Evolutionary conservation across 768 basidiomycete species (phyloP).

Genomic region (Lentinula lateritia): DNA sequence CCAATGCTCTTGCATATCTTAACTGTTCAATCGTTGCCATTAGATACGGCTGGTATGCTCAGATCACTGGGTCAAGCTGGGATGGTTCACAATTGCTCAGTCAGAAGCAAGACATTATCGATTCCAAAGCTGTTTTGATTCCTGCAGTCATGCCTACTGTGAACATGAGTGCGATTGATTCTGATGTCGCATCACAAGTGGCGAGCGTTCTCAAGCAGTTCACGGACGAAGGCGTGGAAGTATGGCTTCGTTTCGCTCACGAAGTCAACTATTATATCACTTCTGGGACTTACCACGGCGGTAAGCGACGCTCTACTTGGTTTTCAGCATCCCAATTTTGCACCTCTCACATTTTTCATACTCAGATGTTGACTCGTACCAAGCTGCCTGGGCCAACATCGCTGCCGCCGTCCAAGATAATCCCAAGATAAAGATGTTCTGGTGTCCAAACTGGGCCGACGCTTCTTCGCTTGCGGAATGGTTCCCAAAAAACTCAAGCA

Average conservation of each 20-base stretch:
- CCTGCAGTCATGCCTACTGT: background rate
- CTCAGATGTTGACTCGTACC: background rate
- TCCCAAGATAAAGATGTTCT: background rate
- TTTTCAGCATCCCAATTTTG: background rate
- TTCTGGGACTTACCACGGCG: background rate
- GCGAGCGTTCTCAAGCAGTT: background rate
- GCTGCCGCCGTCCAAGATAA: background rate
- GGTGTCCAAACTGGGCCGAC: background rate
- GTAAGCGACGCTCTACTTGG: background rate
- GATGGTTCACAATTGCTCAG: background rate
- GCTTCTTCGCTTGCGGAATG: background rate
- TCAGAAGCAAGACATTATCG: background rate
- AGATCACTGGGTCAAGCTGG: background rate
- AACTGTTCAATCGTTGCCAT: background rate
- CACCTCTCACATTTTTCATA: background rate
- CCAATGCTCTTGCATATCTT: background rate
- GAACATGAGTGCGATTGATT: background rate
- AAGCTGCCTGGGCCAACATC: background rate
- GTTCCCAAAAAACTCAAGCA: background rate
- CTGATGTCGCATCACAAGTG: background rate
- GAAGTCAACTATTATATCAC: background rate
- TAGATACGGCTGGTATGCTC: background rate
- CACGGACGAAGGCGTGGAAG: background rate
- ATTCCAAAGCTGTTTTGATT: background rate
- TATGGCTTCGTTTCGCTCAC: background rate